phyloP scores from a whole-genome alignment of 345 rosid genomes.

The Boechera divaricarpa region DNA sequence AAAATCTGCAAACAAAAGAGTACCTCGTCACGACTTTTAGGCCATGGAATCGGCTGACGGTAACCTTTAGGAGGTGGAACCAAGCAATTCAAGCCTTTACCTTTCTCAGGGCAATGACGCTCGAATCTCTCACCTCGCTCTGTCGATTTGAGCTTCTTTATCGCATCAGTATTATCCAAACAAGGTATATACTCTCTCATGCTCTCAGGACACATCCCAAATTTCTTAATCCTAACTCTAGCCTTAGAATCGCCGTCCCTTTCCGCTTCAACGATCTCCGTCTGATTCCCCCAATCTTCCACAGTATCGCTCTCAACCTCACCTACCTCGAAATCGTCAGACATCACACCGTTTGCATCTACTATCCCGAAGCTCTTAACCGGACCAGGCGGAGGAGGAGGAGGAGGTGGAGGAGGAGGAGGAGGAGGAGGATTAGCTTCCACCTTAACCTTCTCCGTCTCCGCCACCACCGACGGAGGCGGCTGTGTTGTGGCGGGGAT shows the following conservation, averaged over 20 bases:
- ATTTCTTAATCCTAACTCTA: slow-evolving; percentile 54
- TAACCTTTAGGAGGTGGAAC: slow-evolving; percentile 87
- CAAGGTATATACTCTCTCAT: slow-evolving; percentile 95
- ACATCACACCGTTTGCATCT: slow-evolving; percentile 84
- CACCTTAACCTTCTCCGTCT: slow-evolving; percentile 9
- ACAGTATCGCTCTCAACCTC: slow-evolving; percentile 67
- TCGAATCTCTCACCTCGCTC: slow-evolving; percentile 83
- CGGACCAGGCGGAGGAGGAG: slow-evolving; percentile 55
- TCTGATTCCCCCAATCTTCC: slow-evolving; percentile 66
- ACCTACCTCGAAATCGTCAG: slow-evolving; percentile 81
- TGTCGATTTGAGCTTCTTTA: slow-evolving; percentile 69
- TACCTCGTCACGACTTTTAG: slow-evolving; percentile 95
- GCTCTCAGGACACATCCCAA: slow-evolving; percentile 61
- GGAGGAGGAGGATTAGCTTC: slow-evolving; percentile 29
- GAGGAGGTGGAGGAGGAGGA: slow-evolving; percentile 19
- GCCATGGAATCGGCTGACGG: slow-evolving; percentile 85
- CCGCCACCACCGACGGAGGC: slow-evolving; percentile 39
- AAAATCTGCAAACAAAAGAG: neutral
- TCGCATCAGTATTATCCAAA: slow-evolving; percentile 77
- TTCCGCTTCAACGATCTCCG: slow-evolving; percentile 42
- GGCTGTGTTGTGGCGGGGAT: slow-evolving; percentile 15
- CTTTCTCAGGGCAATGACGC: slow-evolving; percentile 84
- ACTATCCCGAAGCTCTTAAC: slow-evolving; percentile 71
- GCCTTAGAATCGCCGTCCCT: slow-evolving; percentile 35
- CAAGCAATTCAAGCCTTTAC: slow-evolving; percentile 76